phyloP scores from a whole-genome alignment of 2,329 filamentous ascomycete species.

The Paecilomyces sp. region DNA sequence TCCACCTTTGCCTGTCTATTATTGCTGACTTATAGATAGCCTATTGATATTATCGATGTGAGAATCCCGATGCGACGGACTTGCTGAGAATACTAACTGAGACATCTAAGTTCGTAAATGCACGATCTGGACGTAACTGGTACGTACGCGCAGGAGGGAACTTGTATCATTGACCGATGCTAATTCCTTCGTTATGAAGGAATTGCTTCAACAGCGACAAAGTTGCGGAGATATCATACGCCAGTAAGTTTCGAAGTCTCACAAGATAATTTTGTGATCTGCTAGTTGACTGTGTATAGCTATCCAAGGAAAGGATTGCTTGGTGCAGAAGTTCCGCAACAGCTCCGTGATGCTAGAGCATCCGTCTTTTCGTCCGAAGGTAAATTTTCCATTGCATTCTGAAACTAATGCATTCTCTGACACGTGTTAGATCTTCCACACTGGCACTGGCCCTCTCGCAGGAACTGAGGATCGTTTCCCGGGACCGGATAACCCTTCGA shows the following conservation, averaged over 20 bases:
- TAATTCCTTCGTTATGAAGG: slow-evolving; percentile 40
- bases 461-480: slow-evolving; percentile 73
- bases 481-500: slow-evolving; percentile 72
- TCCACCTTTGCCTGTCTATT: not conserved
- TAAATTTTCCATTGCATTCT: slow-evolving; percentile 23
- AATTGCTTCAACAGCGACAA: slow-evolving; percentile 78
- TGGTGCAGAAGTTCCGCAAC: slow-evolving; percentile 94
- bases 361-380: slow-evolving; percentile 75
- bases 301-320: slow-evolving; percentile 84
- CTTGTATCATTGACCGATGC: slow-evolving; percentile 5
- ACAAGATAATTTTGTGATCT: not conserved
- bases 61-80: slow-evolving; percentile 22
- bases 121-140: slow-evolving; percentile 65
- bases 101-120: slow-evolving; percentile 58
- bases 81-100: slow-evolving; percentile 1
- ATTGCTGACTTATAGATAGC: slow-evolving; percentile 44
- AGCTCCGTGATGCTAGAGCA: slow-evolving; percentile 91
- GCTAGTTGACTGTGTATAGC: slow-evolving; percentile 44
- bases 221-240: slow-evolving; percentile 84
- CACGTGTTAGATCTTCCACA: slow-evolving; percentile 45
- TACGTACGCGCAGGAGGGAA: slow-evolving; percentile 23
- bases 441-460: slow-evolving; percentile 44
- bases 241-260: slow-evolving; percentile 56
- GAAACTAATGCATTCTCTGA: slow-evolving; percentile 5
- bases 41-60: slow-evolving; percentile 66